Base-by-base conservation (phyloP, 2,329 filamentous ascomycete species). In the Rhinocladiella similis region DNA sequence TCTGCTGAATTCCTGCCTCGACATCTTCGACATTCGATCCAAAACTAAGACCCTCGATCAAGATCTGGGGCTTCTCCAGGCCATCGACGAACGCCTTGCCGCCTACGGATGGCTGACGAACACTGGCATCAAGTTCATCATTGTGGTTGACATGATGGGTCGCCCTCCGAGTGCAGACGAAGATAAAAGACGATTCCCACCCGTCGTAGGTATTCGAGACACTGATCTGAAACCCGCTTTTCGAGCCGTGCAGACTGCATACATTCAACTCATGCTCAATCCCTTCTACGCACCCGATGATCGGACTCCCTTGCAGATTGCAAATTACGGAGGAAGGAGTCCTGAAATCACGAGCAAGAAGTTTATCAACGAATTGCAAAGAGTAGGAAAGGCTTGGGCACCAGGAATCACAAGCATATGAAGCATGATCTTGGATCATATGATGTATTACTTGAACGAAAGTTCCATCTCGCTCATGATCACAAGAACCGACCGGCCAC, bases 81-180 rank as follows among this genome's bases (percentile, higher is more conserved):
- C 92, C 57, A 82, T 97, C 57, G 94, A 97, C 76, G 93, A 99
- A 76, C 84, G 92, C 22, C 82, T 97, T 46, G 91, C 92, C 35
- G 89, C 91, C 64, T 99, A 97, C 77, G 94, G 94, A 67, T 97
- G 90, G 85, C 84, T 97, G 73, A 97, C 94, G 54, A 97, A 96
- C 74, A 97, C 94, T 22, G 91, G 91, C 39, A 85, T 96, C 62
- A 92, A 93, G 70, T 86, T 99, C 68, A 86, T 97, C 33, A 87
- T 91, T 61, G 84, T 97, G 3, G 88, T 97, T 27, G 93, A 99
- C 75, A 91, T 96, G 83, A 85, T 91, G 64, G 92, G 91, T 1
- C 79, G 88, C 19, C 76, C 81, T 48, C 74, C 79, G 6, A 58
- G 66, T 25, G 67, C 66, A 41, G 72, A 65, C 19, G 59, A 66